These are phyloP conservation scores for Phylloporus scabripes DNA, from an alignment of 768 basidiomycete species.

Conservation along the genomic window DNA sequence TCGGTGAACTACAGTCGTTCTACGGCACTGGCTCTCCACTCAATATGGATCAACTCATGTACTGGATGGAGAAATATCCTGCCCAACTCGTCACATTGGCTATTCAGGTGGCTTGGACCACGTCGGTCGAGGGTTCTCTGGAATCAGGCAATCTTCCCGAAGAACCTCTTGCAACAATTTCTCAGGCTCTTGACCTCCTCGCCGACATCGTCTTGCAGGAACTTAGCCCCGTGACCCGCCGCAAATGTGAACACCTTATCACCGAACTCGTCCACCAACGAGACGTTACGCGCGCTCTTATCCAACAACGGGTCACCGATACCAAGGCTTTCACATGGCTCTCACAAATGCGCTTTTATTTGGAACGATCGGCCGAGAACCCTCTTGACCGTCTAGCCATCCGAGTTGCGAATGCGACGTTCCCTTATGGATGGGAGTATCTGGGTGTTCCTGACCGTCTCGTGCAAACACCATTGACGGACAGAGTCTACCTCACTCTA, in stretches of 20 bases:
- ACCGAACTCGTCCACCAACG: conserved; percentile 98
- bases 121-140: conserved; percentile 68
- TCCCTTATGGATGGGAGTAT: conserved; percentile 99
- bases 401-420: conserved; percentile 82
- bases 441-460: conserved; percentile 94
- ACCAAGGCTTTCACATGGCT: conserved; percentile 84
- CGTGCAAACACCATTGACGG: conserved; percentile 96
- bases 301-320: conserved; percentile 58
- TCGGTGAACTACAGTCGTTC: conserved; percentile 73
- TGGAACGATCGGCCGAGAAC: conserved; percentile 63
- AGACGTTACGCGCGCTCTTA: conserved; percentile 83
- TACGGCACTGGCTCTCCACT: conserved; percentile 63
- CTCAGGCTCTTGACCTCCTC: conserved; percentile 85
- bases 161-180: conserved; percentile 64
- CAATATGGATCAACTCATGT: conserved; percentile 63
- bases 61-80: conserved; percentile 92
- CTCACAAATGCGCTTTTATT: conserved; percentile 98
- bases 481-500: conserved; percentile 92
- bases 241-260: conserved; percentile 98
- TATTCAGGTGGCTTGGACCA: conserved; percentile 92
- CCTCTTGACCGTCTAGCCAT: conserved; percentile 79
- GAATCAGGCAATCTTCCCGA: conserved; percentile 53
- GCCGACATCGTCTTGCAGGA: conserved; percentile 95
- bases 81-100: conserved; percentile 97
- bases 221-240: conserved; percentile 82